Base-by-base conservation (phyloP, 1,284 basidiomycete genomes). In the Xerocomus minutiporus region DNA sequence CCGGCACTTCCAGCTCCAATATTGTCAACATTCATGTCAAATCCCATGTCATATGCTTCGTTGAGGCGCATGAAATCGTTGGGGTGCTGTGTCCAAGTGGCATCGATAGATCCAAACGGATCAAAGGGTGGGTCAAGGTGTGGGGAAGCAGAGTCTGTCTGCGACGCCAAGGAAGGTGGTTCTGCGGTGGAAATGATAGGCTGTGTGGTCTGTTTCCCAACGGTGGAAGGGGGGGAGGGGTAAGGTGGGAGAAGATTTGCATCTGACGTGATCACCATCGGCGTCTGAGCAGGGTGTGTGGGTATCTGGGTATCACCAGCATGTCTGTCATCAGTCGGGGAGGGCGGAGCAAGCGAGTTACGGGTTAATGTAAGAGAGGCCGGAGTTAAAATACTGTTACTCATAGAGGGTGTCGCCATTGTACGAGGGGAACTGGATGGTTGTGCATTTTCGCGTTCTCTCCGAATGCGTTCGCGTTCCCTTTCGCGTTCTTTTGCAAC, bases 401-500 rank as follows among this genome's bases (percentile, higher is more conserved):
- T 53, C 28, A 61, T 47, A 5, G 62, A 55, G 20, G 69, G 66
- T 5, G 71, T 68, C 3, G 67, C 51, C 34, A 59, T 57, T 36
- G 67, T 65, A 17, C 64, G 65, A 9, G 72, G 70, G 34, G 75
- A 73, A 15, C 65, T 56, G 39, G 74, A 66, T 48, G 68, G 67
- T 4, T 76, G 79, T 6, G 73, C 73, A 43, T 63, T 69, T 64
- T 82, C 81, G n/a, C 84, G 73, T 63, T 86, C 86, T 44, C 77
- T 72, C 56, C 80, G 79, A 48, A 88, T 73, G 13, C 86, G 74
- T 59, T 90, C 88, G 4, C 87, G 74, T 64, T 89, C 88, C 48
- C 74, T 75, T 54, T 90, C 87, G 7, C 88, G 73, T 57, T 89
- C 86, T 54, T 79, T 79, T 2, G 81, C 82, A 2, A 89, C 78